phyloP scores from a whole-genome alignment of 495 filamentous ascomycete species.

The Umbilicaria muhlenbergii region DNA sequence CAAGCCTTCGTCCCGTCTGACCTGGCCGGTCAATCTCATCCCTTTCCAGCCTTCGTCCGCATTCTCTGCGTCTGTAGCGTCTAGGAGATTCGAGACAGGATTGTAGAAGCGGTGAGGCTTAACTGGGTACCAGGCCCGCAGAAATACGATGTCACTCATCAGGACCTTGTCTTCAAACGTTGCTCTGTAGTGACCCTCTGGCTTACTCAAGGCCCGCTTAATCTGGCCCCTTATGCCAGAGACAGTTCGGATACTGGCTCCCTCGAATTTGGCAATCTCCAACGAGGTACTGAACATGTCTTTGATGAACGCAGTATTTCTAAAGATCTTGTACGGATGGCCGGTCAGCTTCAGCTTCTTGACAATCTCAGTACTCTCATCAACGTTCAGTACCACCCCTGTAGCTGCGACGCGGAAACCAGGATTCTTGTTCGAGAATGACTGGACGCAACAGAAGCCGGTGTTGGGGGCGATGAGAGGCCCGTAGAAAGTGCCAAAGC shows the following conservation, averaged over 20 bases:
- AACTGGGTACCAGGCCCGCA: slow-evolving; percentile 92
- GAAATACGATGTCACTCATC: slow-evolving; percentile 90
- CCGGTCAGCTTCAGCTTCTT: slow-evolving; percentile 97
- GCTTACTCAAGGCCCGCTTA: slow-evolving; percentile 79
- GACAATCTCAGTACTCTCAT: slow-evolving; percentile 88
- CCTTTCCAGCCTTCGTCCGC: slow-evolving; percentile 48
- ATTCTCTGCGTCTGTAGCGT: slow-evolving; percentile 12
- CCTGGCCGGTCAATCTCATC: slow-evolving; percentile 92
- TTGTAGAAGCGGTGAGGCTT: slow-evolving; percentile 94
- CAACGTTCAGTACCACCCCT: slow-evolving; percentile 80
- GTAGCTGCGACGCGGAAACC: slow-evolving; percentile 91
- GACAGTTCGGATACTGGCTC: slow-evolving; percentile 85
- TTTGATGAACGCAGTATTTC: slow-evolving; percentile 96
- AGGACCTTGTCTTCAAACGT: slow-evolving; percentile 98
- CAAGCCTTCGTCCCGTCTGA: slow-evolving; percentile 60
- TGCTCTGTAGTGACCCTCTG: slow-evolving; percentile 86
- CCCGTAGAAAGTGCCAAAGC: slow-evolving; percentile 87
- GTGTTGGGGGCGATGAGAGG: slow-evolving; percentile 91
- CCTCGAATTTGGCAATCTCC: slow-evolving; percentile 97
- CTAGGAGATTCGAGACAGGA: slow-evolving; percentile 80
- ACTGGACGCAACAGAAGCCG: slow-evolving; percentile 85
- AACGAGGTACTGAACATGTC: slow-evolving; percentile 91
- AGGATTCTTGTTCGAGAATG: slow-evolving; percentile 71
- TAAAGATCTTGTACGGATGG: slow-evolving; percentile 91
- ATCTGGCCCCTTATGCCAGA: slow-evolving; percentile 93